Base-by-base conservation (phyloP, 1,284 basidiomycete genomes). In the Tetrapyrgos nigripes region DNA sequence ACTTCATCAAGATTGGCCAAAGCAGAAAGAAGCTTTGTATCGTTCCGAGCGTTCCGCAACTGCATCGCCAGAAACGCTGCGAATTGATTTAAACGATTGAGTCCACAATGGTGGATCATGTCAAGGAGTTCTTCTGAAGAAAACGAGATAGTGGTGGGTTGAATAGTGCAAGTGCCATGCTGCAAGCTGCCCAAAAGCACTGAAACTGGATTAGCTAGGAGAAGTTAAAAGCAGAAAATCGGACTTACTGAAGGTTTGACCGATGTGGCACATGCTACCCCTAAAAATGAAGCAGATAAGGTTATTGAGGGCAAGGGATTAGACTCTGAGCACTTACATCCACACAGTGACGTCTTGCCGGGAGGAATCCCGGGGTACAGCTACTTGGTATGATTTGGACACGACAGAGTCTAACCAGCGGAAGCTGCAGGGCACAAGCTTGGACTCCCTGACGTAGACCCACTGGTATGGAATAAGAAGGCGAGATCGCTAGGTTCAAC, bases 391-490 rank as follows among this genome's bases (percentile, higher is more conserved):
- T 44, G 87, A 82, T 70, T 92, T 90, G 46, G 73, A 64, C 50
- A 86, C 75, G 9, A 83, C 82, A 33, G 80, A 70, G 56, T 81
- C 74, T 33, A 91, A 60, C 88, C 89, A 91, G 45, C 74, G 77
- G 63, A 83, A 84, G 66, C 72, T 87, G 69, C 85, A 85, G 10
- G 86, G 87, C 0, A 91, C 85, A 28, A 91, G 83, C 66, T 90
- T 91, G 2, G 88, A 64, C 82, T 85, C 52, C 88, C 88, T 35
- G 88, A 90, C 19, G 89, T 91, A 40, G 88, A 89, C 17, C 88
- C 88, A 56, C 85, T 86, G 17, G 89, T 91, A 69, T 91, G 88
- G 76, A 90, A 89, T 56, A 90, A 78, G 76, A 90, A 88, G 26
- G 82, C 79, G 5, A 76, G 76, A 62, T 85, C 80, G 53, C 78